Conservation (phyloP, 108 stramenopile species). For the Stephanodiscus triporus region DNA sequence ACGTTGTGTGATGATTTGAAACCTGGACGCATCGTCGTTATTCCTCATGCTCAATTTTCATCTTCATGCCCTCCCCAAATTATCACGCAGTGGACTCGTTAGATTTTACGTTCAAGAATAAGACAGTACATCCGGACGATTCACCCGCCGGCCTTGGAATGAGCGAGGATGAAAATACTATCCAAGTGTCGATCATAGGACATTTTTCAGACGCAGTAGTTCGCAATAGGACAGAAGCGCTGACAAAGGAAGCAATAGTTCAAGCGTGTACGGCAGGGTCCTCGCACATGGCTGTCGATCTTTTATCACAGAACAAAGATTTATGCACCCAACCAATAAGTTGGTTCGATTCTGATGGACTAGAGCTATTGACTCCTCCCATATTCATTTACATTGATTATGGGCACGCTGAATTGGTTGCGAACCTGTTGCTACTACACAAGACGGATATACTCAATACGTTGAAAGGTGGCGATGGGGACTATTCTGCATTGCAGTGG, state of each 20-base stretch:
- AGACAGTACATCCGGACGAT: constrained; percentile 1
- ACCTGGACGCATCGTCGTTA: too few relatives aligned
- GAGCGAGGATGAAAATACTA: constrained; percentile 12
- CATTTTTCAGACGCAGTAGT: neutral
- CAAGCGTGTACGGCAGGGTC: constrained; percentile 2
- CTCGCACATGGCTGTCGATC: constrained; percentile 3
- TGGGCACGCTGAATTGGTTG: constrained; percentile 42
- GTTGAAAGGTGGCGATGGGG: constrained; percentile 27
- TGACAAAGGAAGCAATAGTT: constrained; percentile 6
- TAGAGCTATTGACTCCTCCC: constrained; percentile 41
- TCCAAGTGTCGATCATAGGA: constrained; percentile 14
- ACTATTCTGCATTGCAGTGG: constrained; percentile 38
- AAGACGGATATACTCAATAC: constrained; percentile 18
- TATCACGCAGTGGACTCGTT: constrained; percentile 1
- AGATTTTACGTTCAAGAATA: constrained; percentile 16
- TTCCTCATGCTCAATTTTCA: too few relatives aligned
- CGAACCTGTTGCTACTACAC: constrained; percentile 24
- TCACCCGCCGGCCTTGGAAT: constrained; percentile 23
- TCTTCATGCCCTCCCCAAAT: neutral
- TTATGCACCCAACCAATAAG: constrained; percentile 15
- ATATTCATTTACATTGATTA: constrained; percentile 63
- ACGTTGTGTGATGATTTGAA: neutral
- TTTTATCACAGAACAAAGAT: constrained; percentile 9
- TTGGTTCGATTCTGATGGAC: constrained; percentile 42
- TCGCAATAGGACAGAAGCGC: neutral